A percentile compares a stretch with the other conserved stretches of the same genome.
phyloP scores from a whole-genome alignment of 768 basidiomycete species.

The Amanita jacksonii region DNA sequence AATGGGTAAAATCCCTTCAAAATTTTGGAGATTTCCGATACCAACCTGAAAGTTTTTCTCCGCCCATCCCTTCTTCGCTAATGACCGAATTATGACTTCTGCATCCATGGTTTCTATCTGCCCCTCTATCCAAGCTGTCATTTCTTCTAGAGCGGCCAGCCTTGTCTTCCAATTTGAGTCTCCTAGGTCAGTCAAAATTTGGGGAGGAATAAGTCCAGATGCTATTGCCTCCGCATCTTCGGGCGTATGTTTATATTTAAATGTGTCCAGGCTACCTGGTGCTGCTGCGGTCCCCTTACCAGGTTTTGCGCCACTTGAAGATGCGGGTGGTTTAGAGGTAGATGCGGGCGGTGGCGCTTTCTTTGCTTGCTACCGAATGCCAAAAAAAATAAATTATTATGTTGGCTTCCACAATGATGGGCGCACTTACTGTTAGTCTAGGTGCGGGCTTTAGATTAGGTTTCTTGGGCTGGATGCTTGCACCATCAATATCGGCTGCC shows the following conservation, averaged over 20 bases:
- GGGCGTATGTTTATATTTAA: slow-evolving; percentile 85
- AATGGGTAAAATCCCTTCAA: slow-evolving; percentile 2
- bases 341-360: slow-evolving; percentile 33
- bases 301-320: slow-evolving; percentile 16
- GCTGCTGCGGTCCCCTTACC: slow-evolving; percentile 39
- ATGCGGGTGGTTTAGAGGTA: slow-evolving; percentile 35
- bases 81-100: slow-evolving; percentile 79
- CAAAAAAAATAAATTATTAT: too few relatives aligned
- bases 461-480: slow-evolving; percentile 32
- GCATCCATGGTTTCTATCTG: slow-evolving; percentile 62
- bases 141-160: slow-evolving; percentile 78
- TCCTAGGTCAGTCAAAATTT: slow-evolving; percentile 62
- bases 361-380: slow-evolving; percentile 29
- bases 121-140: slow-evolving; percentile 74
- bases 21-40: slow-evolving; percentile 2
- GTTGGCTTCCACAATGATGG: too few relatives aligned
- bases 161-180: slow-evolving; percentile 93
- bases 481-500: slow-evolving; percentile 31
- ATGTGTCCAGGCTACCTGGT: slow-evolving; percentile 58
- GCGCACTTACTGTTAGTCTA: slow-evolving; percentile 29
- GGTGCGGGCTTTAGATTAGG: slow-evolving; percentile 42
- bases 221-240: slow-evolving; percentile 88
- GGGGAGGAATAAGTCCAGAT: slow-evolving; percentile 58
- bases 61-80: slow-evolving; percentile 92
- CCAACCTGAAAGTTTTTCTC: slow-evolving; percentile 97